phyloP scores from a whole-genome alignment of 352 stramenopile genomes.

The Phytophthora syringae region DNA sequence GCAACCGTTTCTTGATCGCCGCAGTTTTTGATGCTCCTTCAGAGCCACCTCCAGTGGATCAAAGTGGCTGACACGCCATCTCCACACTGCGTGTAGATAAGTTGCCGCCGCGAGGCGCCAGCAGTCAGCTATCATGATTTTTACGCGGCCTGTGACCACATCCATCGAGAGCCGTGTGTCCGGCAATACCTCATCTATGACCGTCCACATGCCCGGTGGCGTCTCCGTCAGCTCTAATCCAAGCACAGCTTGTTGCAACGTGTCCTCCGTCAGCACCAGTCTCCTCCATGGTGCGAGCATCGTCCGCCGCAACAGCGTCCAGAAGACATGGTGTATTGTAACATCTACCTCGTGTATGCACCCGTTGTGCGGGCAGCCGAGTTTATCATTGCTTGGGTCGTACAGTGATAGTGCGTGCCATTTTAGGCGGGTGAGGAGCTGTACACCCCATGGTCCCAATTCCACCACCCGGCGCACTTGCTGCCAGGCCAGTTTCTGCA shows the following conservation, averaged over 20 bases:
- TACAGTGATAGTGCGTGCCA: not conserved
- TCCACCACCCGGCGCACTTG: not conserved
- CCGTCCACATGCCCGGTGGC: not conserved
- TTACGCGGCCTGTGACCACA: not conserved
- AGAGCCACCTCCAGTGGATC: not conserved
- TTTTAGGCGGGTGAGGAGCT: not conserved
- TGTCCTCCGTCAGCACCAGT: not conserved
- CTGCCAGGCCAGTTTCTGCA: not conserved
- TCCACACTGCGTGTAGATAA: not conserved
- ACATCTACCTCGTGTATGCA: not conserved
- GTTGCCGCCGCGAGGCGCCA: not conserved
- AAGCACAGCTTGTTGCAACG: not conserved
- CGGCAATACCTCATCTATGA: not conserved
- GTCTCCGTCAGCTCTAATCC: not conserved
- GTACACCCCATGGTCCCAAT: not conserved
- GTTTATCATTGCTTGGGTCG: too few relatives aligned
- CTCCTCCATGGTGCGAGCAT: not conserved
- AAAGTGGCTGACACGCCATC: not conserved
- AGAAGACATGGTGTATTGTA: not conserved
- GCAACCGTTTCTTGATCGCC: not conserved
- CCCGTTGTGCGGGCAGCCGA: not conserved
- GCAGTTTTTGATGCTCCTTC: too few relatives aligned
- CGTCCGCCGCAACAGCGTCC: not conserved
- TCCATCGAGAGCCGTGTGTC: not conserved
- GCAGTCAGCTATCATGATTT: not conserved